phyloP scores from a whole-genome alignment of 2,329 filamentous ascomycete species.

The Bipolaris oryzae region DNA sequence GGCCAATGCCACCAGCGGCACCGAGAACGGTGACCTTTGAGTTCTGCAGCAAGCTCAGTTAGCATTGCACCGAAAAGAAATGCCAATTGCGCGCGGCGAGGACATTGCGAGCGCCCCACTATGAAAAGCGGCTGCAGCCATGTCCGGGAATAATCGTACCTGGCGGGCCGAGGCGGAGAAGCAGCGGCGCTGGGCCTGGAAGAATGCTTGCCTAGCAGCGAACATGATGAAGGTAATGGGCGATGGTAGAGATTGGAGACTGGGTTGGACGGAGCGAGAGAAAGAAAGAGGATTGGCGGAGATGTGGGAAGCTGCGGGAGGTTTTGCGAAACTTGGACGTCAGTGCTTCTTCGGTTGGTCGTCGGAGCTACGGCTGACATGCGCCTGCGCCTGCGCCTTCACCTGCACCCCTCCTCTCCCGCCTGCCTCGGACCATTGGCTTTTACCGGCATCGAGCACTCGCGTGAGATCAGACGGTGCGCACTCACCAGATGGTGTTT shows the following conservation, averaged over 20 bases:
- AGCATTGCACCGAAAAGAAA: conserved; percentile 22
- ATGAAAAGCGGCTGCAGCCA: conserved; percentile 32
- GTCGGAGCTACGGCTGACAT: conserved; percentile 29
- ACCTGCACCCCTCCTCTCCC: conserved; percentile 8
- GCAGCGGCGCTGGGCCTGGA: conserved; percentile 58
- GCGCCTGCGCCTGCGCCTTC: conserved; percentile 17
- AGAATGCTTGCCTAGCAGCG: conserved; percentile 61
- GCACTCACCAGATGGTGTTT: background rate
- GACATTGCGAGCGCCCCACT: conserved; percentile 11
- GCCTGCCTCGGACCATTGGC: background rate
- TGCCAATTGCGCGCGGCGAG: conserved; percentile 19
- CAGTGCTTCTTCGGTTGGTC: conserved; percentile 30
- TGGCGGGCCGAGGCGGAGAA: conserved; percentile 60
- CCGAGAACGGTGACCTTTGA: conserved; percentile 98
- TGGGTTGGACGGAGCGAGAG: conserved; percentile 37
- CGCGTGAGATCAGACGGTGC: background rate
- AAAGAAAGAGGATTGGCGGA: conserved; percentile 28
- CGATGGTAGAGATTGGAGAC: conserved; percentile 28
- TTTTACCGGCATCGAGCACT: background rate
- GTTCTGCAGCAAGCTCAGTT: conserved; percentile 62
- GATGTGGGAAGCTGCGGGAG: conserved; percentile 22
- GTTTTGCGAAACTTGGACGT: conserved; percentile 32
- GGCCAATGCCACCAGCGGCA: conserved; percentile 96
- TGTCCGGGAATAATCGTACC: conserved; percentile 46
- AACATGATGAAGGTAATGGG: conserved; percentile 64